A percentile compares a stretch with the other conserved stretches of the same genome.
phyloP scores from a whole-genome alignment of 1,284 basidiomycete species.

The Athelia sp. region DNA sequence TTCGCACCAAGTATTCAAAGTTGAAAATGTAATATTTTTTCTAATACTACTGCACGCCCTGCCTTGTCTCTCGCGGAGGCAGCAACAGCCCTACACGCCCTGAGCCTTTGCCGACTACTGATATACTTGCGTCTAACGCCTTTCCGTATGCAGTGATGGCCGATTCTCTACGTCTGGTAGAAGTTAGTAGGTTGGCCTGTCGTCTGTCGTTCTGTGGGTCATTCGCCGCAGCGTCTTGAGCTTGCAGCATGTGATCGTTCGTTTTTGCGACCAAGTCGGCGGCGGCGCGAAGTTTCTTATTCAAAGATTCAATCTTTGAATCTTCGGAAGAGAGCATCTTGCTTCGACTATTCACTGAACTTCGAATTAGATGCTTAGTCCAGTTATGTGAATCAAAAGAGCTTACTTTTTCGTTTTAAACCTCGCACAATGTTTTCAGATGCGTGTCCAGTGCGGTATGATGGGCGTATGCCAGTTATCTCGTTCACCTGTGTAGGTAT shows the following conservation, averaged over 20 bases:
- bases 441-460: neutral
- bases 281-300: neutral
- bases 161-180: neutral
- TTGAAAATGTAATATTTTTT: too few relatives aligned
- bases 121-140: neutral
- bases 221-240: neutral
- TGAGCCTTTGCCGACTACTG: neutral
- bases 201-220: neutral
- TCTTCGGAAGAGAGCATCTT: neutral
- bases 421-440: neutral
- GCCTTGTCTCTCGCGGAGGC: too few relatives aligned
- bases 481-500: neutral
- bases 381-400: neutral
- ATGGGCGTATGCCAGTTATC: neutral
- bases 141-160: neutral
- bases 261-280: neutral
- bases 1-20: too few relatives aligned
- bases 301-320: neutral
- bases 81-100: too few relatives aligned
- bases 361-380: neutral
- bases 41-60: too few relatives aligned
- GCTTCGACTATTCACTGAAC: neutral
- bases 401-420: neutral
- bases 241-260: neutral
- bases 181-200: neutral